Percentiles rank a stretch among this genome's conserved stretches.
phyloP scores from a whole-genome alignment of 192 early-diverging fungal species.

The Backusella sp. region DNA sequence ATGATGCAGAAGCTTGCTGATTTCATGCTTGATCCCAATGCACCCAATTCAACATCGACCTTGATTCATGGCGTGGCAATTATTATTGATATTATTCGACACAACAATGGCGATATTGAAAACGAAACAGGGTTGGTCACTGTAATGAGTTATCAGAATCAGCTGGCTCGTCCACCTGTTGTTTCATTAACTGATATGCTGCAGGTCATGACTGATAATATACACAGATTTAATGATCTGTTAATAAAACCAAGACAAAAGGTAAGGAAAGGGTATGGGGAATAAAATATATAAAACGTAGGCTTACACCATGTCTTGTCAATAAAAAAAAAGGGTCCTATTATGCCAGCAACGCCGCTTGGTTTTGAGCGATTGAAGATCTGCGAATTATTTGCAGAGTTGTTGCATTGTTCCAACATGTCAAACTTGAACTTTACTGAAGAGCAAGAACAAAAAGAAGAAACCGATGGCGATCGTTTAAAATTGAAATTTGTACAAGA shows the following conservation, averaged over 20 bases:
- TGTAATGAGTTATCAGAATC: constrained; percentile 10
- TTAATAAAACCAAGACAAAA: constrained; percentile 75
- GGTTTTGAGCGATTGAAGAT: constrained; percentile 94
- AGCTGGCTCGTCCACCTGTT: background rate
- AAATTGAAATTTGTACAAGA: constrained; percentile 69
- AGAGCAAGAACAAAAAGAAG: constrained; percentile 18
- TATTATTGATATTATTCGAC: constrained; percentile 96
- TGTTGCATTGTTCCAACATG: constrained; percentile 91
- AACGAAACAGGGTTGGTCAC: constrained; percentile 26
- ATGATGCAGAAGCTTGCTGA: constrained; percentile 74
- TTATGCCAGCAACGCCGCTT: constrained; percentile 76
- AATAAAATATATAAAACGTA: no score
- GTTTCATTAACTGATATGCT: constrained; percentile 84
- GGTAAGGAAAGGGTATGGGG: constrained; percentile 38
- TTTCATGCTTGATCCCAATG: constrained; percentile 83
- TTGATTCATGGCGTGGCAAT: constrained; percentile 94
- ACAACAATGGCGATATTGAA: constrained; percentile 70
- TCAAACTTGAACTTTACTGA: constrained; percentile 58
- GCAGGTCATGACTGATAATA: constrained; percentile 73
- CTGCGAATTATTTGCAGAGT: constrained; percentile 98
- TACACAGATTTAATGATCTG: constrained; percentile 75
- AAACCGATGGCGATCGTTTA: constrained; percentile 70
- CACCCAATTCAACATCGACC: constrained; percentile 80
- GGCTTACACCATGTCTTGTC: no score
- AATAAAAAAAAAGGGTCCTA: constrained; percentile 43